Evolutionary conservation across 75 land plant genomes (phyloP).

Genomic region (Larix kaempferi): DNA sequence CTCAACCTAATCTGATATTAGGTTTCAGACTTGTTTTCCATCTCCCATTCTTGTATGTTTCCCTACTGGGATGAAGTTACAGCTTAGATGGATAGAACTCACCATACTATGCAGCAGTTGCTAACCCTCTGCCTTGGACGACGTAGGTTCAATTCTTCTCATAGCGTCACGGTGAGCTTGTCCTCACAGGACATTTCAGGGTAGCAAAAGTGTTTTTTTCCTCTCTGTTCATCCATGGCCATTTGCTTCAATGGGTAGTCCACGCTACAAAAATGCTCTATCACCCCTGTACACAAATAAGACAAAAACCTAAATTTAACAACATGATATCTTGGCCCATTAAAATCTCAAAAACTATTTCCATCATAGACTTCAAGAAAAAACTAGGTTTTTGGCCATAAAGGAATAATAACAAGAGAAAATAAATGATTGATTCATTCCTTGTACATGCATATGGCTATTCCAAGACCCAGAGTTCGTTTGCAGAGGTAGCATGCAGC

Average conservation of each 20-base stretch:
- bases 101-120: background rate
- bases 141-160: background rate
- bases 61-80: no score
- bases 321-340: no score
- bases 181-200: background rate
- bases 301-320: background rate
- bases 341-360: no score
- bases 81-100: no score
- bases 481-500: background rate
- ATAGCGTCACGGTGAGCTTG: background rate
- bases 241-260: slow-evolving; percentile 38
- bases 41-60: no score
- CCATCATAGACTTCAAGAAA: no score
- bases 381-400: background rate
- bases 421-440: background rate
- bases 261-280: slow-evolving; percentile 36
- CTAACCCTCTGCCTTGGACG: background rate
- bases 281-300: slow-evolving; percentile 26
- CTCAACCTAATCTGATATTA: no score
- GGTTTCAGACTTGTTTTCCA: no score
- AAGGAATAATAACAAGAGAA: background rate
- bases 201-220: slow-evolving; percentile 25
- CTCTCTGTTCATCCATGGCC: slow-evolving; percentile 20
- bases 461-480: background rate
- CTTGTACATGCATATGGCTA: slow-evolving; percentile 3